Conservation (phyloP, 805 yeast species). For the Nakazawaea wickerhamii region DNA sequence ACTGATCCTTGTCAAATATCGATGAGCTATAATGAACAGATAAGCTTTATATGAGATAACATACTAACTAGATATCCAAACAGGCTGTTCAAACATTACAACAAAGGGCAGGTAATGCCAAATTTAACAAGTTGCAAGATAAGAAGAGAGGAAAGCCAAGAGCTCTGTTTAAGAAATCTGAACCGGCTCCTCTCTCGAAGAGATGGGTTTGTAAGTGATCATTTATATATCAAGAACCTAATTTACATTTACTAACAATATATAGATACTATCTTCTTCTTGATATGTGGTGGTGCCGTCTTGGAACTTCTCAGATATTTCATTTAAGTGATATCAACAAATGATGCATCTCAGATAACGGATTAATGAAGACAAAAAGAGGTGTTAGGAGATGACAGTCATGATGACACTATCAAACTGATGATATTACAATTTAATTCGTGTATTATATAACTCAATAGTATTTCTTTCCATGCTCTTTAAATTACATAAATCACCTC, state of each 20-base stretch:
- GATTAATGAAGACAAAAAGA: neutral
- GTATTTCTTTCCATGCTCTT: too few species aligned
- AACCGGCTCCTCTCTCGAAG: constrained; percentile 50
- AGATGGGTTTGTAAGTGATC: constrained; percentile 57
- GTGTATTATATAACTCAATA: too few species aligned
- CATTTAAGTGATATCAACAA: constrained; percentile 37
- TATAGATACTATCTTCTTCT: constrained; percentile 41
- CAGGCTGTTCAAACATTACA: constrained; percentile 77
- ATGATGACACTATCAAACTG: too few species aligned
- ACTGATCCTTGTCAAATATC: neutral
- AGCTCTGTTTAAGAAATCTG: constrained; percentile 27
- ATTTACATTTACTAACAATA: neutral
- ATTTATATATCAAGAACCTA: neutral
- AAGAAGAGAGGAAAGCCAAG: constrained; percentile 72
- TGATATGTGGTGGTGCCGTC: constrained; percentile 78
- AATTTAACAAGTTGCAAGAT: constrained; percentile 70
- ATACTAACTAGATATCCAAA: neutral
- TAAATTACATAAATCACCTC: too few species aligned
- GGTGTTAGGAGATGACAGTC: too few species aligned
- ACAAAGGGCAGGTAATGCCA: constrained; percentile 83
- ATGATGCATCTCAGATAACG: too few species aligned
- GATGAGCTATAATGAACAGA: too few species aligned
- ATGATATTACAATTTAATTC: too few species aligned
- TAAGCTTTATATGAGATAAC: neutral
- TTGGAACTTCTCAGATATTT: constrained; percentile 59